Evolutionary conservation across 225 moss, liverwort and hornwort genomes (phyloP).

Genomic region (Physcomitrellopsis africana): DNA sequence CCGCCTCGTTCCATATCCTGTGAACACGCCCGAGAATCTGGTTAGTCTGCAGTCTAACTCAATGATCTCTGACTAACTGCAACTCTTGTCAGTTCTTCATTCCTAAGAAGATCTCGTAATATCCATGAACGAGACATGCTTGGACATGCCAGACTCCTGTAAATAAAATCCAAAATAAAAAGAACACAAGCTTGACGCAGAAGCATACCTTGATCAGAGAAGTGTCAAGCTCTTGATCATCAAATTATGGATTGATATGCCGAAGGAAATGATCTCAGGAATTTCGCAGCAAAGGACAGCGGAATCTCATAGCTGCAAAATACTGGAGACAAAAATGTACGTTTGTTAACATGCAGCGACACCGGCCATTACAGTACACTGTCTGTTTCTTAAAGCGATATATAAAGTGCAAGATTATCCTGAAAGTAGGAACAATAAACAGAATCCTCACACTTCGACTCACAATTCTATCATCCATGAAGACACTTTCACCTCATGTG

Average conservation of each 20-base stretch:
- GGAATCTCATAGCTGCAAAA: conserved; percentile 37
- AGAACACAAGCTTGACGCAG: not conserved
- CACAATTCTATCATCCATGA: too few relatives aligned
- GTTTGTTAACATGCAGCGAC: not conserved
- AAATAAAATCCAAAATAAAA: too few relatives aligned
- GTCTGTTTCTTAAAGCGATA: too few relatives aligned
- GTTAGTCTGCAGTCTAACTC: not conserved
- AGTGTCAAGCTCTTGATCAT: conserved; percentile 43
- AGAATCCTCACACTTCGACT: too few relatives aligned
- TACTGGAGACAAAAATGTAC: conserved; percentile 17
- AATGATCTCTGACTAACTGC: not conserved
- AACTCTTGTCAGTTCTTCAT: not conserved
- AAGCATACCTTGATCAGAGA: conserved; percentile 40
- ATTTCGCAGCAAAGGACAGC: conserved; percentile 43
- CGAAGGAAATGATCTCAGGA: conserved; percentile 54
- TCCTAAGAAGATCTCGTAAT: too few relatives aligned
- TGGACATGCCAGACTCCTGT: too few relatives aligned
- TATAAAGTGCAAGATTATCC: too few relatives aligned
- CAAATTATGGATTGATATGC: conserved; percentile 48
- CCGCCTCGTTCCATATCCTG: conserved; percentile 52
- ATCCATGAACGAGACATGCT: too few relatives aligned
- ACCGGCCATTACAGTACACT: too few relatives aligned
- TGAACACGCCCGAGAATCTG: not conserved
- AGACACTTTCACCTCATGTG: too few relatives aligned
- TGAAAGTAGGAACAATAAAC: too few relatives aligned